Conservation (phyloP, 2,329 filamentous ascomycete genomes). For the Exophiala sp. region DNA sequence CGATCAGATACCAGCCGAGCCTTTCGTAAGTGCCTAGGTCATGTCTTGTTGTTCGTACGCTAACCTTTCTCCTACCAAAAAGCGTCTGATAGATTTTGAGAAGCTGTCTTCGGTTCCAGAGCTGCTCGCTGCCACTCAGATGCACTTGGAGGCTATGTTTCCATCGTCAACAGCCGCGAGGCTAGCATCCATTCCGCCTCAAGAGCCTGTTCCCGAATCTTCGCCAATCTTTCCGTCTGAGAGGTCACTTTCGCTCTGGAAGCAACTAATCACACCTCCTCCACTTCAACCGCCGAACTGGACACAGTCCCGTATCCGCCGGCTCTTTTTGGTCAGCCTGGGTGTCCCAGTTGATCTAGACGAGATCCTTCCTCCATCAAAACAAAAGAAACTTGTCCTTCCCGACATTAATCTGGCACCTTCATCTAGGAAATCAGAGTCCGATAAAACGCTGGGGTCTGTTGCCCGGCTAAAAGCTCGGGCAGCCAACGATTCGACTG, state of each 20-base stretch:
- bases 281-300: slow-evolving; percentile 94
- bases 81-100: slow-evolving; percentile 50
- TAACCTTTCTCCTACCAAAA: slow-evolving; percentile 1
- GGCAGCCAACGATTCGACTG: slow-evolving; percentile 33
- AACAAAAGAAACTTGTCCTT: slow-evolving; percentile 95
- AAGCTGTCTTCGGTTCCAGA: slow-evolving; percentile 47
- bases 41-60: slow-evolving; percentile 18
- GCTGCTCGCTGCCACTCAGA: slow-evolving; percentile 38
- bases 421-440: slow-evolving; percentile 56
- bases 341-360: slow-evolving; percentile 95
- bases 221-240: slow-evolving; percentile 73
- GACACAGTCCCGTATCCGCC: slow-evolving; percentile 92
- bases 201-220: slow-evolving; percentile 41
- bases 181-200: slow-evolving; percentile 33
- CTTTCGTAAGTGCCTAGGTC: slow-evolving; percentile 29
- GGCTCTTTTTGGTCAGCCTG: slow-evolving; percentile 90
- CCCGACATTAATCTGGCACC: slow-evolving; percentile 66
- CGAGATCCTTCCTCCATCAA: slow-evolving; percentile 92
- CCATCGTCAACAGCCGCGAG: slow-evolving; percentile 37
- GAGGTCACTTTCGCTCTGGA: slow-evolving; percentile 87
- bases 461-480: slow-evolving; percentile 34
- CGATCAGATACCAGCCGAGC: slow-evolving; percentile 17
- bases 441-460: slow-evolving; percentile 49
- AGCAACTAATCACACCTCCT: slow-evolving; percentile 89
- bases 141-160: slow-evolving; percentile 44